phyloP scores from a whole-genome alignment of 2,329 filamentous ascomycete species.

The Ceratocystis lukuohia region DNA sequence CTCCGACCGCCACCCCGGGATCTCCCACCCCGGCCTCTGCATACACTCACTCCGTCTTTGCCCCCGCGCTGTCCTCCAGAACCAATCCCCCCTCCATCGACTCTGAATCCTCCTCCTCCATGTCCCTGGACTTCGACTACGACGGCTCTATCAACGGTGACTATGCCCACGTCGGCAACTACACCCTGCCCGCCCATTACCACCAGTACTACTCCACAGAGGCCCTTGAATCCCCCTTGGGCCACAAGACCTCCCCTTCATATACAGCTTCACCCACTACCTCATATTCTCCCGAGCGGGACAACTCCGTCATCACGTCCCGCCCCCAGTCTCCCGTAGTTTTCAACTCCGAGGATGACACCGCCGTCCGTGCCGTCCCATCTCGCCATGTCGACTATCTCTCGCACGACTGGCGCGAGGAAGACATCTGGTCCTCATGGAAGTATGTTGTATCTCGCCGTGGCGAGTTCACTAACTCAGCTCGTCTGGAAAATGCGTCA shows the following conservation, averaged over 20 bases:
- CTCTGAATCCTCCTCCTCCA: conserved; percentile 39
- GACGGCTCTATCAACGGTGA: conserved; percentile 31
- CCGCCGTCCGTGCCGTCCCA: conserved; percentile 57
- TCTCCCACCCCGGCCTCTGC: neutral
- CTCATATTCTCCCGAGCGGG: conserved; percentile 34
- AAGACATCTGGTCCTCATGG: conserved; percentile 97
- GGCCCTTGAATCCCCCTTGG: conserved; percentile 38
- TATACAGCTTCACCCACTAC: conserved; percentile 33
- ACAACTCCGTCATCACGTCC: conserved; percentile 37
- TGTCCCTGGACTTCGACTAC: conserved; percentile 46
- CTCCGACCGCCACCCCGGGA: neutral
- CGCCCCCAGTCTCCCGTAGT: conserved; percentile 41
- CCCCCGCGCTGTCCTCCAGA: neutral
- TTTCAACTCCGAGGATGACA: conserved; percentile 57
- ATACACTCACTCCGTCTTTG: neutral
- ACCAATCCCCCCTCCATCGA: conserved; percentile 23
- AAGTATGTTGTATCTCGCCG: conserved; percentile 75
- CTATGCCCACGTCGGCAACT: conserved; percentile 34
- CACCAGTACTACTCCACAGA: conserved; percentile 35
- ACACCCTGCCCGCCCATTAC: conserved; percentile 34
- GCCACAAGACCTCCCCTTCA: conserved; percentile 37
- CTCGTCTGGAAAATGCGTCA: conserved; percentile 82
- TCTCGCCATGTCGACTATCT: conserved; percentile 91
- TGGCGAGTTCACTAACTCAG: conserved; percentile 65
- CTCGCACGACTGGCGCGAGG: conserved; percentile 83